These are phyloP conservation scores for Zanthoxylum bungeanum DNA, from an alignment of 345 rosid genomes.

Conservation along the genomic window DNA sequence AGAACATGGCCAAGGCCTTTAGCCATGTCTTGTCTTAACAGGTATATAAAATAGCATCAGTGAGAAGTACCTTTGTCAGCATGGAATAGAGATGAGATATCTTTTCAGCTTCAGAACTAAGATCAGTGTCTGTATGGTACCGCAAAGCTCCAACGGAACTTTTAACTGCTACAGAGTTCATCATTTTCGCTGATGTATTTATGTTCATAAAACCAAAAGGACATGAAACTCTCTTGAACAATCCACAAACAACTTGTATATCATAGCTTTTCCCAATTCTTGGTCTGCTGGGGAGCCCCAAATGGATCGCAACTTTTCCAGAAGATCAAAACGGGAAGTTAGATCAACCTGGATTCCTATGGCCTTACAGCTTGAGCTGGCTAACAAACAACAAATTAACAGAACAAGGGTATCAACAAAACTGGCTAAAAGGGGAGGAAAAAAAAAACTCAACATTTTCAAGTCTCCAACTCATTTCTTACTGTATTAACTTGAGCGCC, in stretches of 20 bases:
- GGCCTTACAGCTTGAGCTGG: slow-evolving; percentile 45
- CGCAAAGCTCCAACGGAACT: slow-evolving; percentile 24
- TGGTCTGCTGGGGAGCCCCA: slow-evolving; percentile 52
- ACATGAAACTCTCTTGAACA: slow-evolving; percentile 59
- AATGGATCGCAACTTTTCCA: slow-evolving; percentile 50
- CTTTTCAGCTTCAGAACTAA: slow-evolving; percentile 49
- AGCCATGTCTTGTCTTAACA: slow-evolving; percentile 2
- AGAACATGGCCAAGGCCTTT: not conserved
- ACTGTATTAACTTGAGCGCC: slow-evolving; percentile 30
- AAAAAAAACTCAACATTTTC: not conserved
- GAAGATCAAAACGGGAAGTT: slow-evolving; percentile 31
- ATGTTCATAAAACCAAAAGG: slow-evolving; percentile 49
- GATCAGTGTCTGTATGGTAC: slow-evolving; percentile 22
- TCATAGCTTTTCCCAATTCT: slow-evolving; percentile 41
- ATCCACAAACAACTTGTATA: slow-evolving; percentile 53
- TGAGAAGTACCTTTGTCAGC: slow-evolving; percentile 47
- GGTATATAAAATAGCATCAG: not conserved
- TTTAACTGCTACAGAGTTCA: slow-evolving; percentile 23
- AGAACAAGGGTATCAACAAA: slow-evolving; percentile 6
- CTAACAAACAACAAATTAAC: slow-evolving; percentile 22
- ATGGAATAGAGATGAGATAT: slow-evolving; percentile 43
- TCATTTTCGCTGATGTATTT: slow-evolving; percentile 29
- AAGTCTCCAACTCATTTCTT: slow-evolving; percentile 10
- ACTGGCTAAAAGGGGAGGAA: not conserved
- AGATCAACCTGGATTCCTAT: slow-evolving; percentile 69